These are phyloP conservation scores for Trebouxiophyceae sp. DNA, from an alignment of 163 green algal species.

Conservation along the genomic window DNA sequence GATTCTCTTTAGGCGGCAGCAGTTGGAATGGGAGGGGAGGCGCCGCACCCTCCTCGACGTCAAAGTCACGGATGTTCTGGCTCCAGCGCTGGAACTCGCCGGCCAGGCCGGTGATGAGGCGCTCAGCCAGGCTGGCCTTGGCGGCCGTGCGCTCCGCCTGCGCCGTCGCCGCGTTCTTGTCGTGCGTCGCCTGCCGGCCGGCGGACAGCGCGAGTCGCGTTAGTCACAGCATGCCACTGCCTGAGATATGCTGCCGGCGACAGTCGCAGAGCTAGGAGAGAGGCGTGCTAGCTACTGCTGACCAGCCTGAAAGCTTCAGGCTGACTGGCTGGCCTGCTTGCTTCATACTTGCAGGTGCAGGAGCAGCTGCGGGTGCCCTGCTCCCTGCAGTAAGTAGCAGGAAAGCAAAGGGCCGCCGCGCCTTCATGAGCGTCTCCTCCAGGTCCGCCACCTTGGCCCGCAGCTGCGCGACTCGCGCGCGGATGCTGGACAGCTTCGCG, in stretches of 20 bases:
- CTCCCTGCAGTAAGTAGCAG: too few relatives aligned
- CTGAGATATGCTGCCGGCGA: too few relatives aligned
- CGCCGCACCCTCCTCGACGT: constrained; percentile 10
- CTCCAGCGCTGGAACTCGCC: constrained; percentile 85
- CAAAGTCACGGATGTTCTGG: constrained; percentile 64
- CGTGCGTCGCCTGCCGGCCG: constrained; percentile 64
- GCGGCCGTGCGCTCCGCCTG: constrained; percentile 76
- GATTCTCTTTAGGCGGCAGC: too few relatives aligned
- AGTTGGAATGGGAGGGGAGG: too few relatives aligned
- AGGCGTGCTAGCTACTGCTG: too few relatives aligned
- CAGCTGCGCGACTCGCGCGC: constrained; percentile 76
- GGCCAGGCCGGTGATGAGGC: constrained; percentile 84
- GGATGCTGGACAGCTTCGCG: constrained; percentile 80
- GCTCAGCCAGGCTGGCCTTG: constrained; percentile 81
- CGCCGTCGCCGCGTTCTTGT: constrained; percentile 86
- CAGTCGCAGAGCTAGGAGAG: too few relatives aligned
- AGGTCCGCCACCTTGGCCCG: constrained; percentile 72
- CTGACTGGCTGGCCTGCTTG: too few relatives aligned
- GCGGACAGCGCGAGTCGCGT: too few relatives aligned
- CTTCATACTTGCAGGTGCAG: too few relatives aligned
- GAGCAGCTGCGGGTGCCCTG: too few relatives aligned
- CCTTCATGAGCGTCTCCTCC: constrained; percentile 78
- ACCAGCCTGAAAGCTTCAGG: too few relatives aligned
- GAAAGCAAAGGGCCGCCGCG: background rate
- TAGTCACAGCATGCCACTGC: too few relatives aligned